Percentiles rank a stretch among this genome's conserved stretches.
phyloP scores from a whole-genome alignment of 306 rosid species.

The Begonia loranthoides region DNA sequence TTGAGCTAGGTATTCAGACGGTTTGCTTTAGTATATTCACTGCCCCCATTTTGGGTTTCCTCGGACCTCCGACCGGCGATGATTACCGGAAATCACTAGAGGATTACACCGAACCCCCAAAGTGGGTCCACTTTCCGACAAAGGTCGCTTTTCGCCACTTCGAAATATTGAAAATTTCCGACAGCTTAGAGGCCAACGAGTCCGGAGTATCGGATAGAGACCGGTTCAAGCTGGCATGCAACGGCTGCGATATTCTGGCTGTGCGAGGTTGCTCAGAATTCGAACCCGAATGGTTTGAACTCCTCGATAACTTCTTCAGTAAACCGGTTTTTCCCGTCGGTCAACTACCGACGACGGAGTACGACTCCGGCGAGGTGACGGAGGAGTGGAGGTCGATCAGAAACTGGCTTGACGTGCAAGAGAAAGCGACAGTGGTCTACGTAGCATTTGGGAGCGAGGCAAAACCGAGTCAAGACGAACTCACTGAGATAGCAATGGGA shows the following conservation, averaged over 20 bases:
- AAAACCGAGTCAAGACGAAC: conserved; percentile 9
- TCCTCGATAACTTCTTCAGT: background rate
- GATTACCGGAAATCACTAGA: conserved; percentile 1
- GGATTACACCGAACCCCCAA: conserved; percentile 5
- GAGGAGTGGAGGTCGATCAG: conserved; percentile 13
- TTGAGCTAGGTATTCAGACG: background rate
- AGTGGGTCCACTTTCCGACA: conserved; percentile 17
- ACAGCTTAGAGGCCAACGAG: background rate
- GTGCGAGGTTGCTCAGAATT: conserved; percentile 21
- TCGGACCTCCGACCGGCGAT: conserved; percentile 1
- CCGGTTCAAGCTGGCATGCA: background rate
- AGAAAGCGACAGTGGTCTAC: conserved; percentile 12
- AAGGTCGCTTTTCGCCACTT: conserved; percentile 4
- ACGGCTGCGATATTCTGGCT: conserved; percentile 12
- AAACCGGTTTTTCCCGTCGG: conserved; percentile 26
- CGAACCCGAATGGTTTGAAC: conserved; percentile 12
- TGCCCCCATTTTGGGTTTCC: background rate
- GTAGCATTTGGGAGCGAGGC: conserved; percentile 21
- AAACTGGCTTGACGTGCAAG: conserved; percentile 21
- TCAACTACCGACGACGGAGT: conserved; percentile 10
- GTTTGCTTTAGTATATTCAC: conserved; percentile 5
- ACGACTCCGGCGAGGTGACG: background rate
- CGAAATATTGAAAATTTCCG: conserved; percentile 5
- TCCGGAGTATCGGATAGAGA: conserved; percentile 4
- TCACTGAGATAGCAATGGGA: conserved; percentile 18